Base-by-base conservation (phyloP, 2,329 filamentous ascomycete genomes). In the Tolypocladium cylindrosporum region DNA sequence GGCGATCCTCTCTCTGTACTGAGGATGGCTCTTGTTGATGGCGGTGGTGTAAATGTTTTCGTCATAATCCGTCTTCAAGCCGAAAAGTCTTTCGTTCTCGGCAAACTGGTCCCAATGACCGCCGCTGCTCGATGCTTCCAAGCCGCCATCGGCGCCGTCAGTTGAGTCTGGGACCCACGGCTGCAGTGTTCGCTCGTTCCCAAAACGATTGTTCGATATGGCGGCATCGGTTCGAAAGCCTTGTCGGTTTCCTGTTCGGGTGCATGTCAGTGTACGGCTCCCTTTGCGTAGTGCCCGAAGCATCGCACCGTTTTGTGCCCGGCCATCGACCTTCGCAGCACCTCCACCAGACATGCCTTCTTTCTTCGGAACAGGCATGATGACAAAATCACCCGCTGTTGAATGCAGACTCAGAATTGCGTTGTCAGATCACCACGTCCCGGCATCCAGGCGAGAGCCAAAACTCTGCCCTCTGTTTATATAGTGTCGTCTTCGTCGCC, bases 31-130 rank as follows among this genome's bases (percentile, higher is more conserved):
- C 67, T 86, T 90, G 73, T 99, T 85, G 68, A 99, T 95, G 45
- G 84, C 77, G 11, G 94, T 99, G 1, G 94, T 99, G 75, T 99
- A 99, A 50, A 94, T 85, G 65, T 90, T 91, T 74, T 97, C 94
- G 68, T 97, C 86, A 70, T 97, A 99, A 66, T 91, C 91, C 56
- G 89, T 94, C 72, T 85, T 90, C 43, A 95, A 75, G 41, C 94
- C 94, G 68, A 96, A 97, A 37, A 91, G 84, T 58, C 85, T 82
- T 73, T 95, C 90, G 68, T 97, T 97, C 61, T 83, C 87, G 59
- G 90, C 89, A 68, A 99, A 99, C 71, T 99, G 94, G 70, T 99
- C 93, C 94, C 94, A 99, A 11, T 75, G 77, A 8, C 75, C 77
- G 19, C 73, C 67, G 56, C 70, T 72, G n/a, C 69, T 65, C 2